Percentiles rank a stretch among this genome's conserved stretches.
Conservation (phyloP, 306 rosid species). For the Betula pendula region DNA sequence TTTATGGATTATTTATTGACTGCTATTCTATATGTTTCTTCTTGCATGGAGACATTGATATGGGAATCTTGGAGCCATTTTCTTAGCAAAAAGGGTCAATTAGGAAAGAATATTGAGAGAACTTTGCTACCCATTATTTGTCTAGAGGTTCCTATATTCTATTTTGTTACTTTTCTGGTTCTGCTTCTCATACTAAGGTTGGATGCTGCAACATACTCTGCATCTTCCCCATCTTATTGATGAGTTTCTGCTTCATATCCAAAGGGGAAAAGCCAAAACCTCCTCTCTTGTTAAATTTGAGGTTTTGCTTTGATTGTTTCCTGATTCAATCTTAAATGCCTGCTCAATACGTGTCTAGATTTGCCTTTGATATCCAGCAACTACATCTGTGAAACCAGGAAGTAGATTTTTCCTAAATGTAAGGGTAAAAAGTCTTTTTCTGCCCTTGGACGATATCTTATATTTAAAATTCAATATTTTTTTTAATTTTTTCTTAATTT, state of each 20-base stretch:
- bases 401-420: background rate
- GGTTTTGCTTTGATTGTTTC: background rate
- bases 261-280: background rate
- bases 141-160: background rate
- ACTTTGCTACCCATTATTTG: background rate
- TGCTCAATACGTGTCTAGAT: background rate
- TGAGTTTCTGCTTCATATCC: background rate
- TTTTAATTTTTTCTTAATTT: background rate
- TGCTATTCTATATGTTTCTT: background rate
- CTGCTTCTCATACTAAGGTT: background rate
- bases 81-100: background rate
- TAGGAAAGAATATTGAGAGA: background rate
- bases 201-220: background rate
- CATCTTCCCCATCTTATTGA: background rate
- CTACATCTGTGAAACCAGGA: background rate
- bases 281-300: background rate
- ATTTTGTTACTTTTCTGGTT: background rate
- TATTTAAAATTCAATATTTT: background rate
- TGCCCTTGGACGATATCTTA: background rate
- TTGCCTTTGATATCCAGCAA: background rate
- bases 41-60: background rate
- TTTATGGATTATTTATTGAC: background rate
- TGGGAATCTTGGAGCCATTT: background rate
- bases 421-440: background rate
- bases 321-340: background rate